phyloP scores from a whole-genome alignment of 306 rosid species.

The Amphicarpaea edgeworthii region DNA sequence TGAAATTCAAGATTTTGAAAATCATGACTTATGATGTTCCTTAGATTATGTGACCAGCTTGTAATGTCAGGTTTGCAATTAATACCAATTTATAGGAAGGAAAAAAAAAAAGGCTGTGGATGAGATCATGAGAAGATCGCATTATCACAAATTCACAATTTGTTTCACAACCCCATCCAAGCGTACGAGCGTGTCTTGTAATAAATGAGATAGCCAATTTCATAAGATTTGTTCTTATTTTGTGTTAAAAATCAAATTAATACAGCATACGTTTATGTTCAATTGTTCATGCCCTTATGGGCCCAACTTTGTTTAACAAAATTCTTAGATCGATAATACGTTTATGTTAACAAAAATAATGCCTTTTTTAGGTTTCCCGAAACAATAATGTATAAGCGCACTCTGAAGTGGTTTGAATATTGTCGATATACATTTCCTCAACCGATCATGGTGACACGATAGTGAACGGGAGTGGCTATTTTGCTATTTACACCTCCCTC shows the following conservation, averaged over 20 bases:
- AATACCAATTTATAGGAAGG: neutral
- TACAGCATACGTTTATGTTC: too few species aligned
- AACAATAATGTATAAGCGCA: neutral
- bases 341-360: too few species aligned
- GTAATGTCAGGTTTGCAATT: constrained; percentile 37
- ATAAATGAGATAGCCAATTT: constrained; percentile 14
- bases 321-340: too few species aligned
- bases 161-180: neutral
- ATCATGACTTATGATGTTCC: constrained; percentile 35
- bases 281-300: too few species aligned
- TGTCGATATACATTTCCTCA: neutral
- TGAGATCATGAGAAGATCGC: constrained; percentile 7
- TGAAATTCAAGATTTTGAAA: constrained; percentile 38
- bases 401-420: neutral
- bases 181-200: neutral
- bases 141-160: neutral
- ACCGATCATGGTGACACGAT: neutral
- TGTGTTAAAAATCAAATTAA: neutral
- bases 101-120: neutral
- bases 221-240: constrained; percentile 15
- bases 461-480: too few species aligned
- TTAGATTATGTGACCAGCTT: constrained; percentile 28
- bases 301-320: too few species aligned
- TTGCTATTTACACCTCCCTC: too few species aligned
- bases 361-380: too few species aligned